A percentile compares a stretch with the other conserved stretches of the same genome.
phyloP scores from a whole-genome alignment of 2,329 filamentous ascomycete species.

The Cadophora luteo-olivacea region DNA sequence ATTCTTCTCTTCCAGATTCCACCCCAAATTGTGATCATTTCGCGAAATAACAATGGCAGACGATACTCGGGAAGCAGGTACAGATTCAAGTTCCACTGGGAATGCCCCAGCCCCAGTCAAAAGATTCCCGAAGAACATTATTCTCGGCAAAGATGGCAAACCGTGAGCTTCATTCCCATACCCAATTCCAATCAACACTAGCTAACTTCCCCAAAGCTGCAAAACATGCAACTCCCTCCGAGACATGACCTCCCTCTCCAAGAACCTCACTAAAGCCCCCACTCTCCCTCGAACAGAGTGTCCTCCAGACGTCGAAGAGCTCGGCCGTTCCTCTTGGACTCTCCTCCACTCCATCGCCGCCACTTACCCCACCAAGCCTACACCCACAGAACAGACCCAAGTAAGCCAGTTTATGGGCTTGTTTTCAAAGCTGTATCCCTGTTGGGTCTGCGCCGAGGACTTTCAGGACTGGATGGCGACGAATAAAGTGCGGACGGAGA shows the following conservation, averaged over 20 bases:
- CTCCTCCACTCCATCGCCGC: conserved; percentile 92
- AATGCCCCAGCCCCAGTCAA: conserved; percentile 41
- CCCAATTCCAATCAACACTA: conserved; percentile 14
- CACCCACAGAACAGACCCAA: conserved; percentile 73
- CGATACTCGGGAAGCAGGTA: conserved; percentile 39
- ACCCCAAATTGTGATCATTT: neutral
- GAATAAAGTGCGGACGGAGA: conserved; percentile 62
- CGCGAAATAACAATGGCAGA: conserved; percentile 38
- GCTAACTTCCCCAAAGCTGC: conserved; percentile 58
- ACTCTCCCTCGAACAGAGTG: conserved; percentile 66
- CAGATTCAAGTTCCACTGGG: conserved; percentile 22
- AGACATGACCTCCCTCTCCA: conserved; percentile 66
- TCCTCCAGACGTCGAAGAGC: conserved; percentile 85
- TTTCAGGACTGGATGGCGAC: conserved; percentile 82
- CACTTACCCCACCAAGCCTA: conserved; percentile 77
- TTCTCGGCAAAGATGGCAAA: conserved; percentile 82
- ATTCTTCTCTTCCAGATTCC: neutral
- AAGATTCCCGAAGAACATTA: conserved; percentile 72
- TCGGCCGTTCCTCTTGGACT: conserved; percentile 92
- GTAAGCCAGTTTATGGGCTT: conserved; percentile 78
- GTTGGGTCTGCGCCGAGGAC: conserved; percentile 93
- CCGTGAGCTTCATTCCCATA: conserved; percentile 62
- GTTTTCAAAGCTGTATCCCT: conserved; percentile 90
- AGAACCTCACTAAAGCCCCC: conserved; percentile 45
- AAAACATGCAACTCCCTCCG: conserved; percentile 71